phyloP scores from a whole-genome alignment of 331 rosid species.

The Cydonia oblonga region DNA sequence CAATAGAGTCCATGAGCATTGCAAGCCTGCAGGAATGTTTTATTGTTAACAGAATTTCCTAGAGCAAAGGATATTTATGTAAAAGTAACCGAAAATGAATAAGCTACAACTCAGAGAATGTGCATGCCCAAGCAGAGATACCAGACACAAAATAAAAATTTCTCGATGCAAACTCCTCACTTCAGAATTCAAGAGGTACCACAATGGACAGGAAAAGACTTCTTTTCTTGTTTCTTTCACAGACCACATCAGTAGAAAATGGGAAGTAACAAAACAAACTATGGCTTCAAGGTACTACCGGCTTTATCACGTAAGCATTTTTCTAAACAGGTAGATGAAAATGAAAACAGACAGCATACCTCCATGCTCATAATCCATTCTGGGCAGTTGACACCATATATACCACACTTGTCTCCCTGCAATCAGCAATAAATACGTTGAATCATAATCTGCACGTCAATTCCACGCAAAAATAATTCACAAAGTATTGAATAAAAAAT shows the following conservation, averaged over 20 bases:
- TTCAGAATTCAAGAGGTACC: not conserved
- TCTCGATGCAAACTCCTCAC: not conserved
- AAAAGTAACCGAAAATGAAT: not conserved
- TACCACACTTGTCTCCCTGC: slow-evolving; percentile 86
- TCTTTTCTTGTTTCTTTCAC: not conserved
- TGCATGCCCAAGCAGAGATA: not conserved
- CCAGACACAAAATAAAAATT: not conserved
- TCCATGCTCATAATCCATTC: slow-evolving; percentile 98
- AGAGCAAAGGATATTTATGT: slow-evolving; percentile 7
- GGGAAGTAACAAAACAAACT: not conserved
- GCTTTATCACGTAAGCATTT: not conserved
- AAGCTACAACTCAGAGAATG: not conserved
- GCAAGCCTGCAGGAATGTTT: slow-evolving; percentile 68
- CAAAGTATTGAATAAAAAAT: not conserved
- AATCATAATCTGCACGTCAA: not conserved
- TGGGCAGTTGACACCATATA: slow-evolving; percentile 71
- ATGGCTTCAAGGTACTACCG: not conserved
- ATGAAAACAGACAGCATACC: slow-evolving; percentile 29
- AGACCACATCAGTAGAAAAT: not conserved
- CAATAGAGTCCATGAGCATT: slow-evolving; percentile 93
- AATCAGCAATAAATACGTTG: slow-evolving; percentile 19
- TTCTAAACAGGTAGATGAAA: not conserved
- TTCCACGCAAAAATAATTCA: not conserved
- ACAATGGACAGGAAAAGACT: not conserved
- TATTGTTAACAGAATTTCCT: slow-evolving; percentile 4